A percentile compares a stretch with the other conserved stretches of the same genome.
Evolutionary conservation across 306 rosid genomes (phyloP).

Genomic region (Abrus pulchellus): DNA sequence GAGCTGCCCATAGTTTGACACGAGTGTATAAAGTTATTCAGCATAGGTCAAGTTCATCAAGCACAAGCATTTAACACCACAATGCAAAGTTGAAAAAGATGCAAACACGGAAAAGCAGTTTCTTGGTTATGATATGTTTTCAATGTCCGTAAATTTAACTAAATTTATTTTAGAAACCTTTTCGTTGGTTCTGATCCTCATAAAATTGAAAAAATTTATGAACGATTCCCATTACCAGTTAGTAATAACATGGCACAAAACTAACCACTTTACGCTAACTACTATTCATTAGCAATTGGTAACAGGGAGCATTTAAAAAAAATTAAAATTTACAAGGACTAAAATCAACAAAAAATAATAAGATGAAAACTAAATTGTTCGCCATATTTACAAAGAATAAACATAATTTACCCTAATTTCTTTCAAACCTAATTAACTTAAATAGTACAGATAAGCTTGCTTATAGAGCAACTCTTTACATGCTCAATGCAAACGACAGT

Average conservation of each 20-base stretch:
- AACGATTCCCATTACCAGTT: too few relatives aligned
- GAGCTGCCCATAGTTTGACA: slow-evolving; percentile 64
- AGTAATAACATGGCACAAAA: too few relatives aligned
- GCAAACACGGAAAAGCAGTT: neutral
- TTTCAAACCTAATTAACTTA: slow-evolving; percentile 22
- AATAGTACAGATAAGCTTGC: slow-evolving; percentile 6
- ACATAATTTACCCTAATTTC: neutral
- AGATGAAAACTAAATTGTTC: too few relatives aligned
- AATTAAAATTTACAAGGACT: too few relatives aligned
- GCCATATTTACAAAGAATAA: neutral
- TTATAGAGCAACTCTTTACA: slow-evolving; percentile 1
- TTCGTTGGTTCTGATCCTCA: too few relatives aligned
- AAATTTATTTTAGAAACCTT: too few relatives aligned
- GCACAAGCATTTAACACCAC: slow-evolving; percentile 22
- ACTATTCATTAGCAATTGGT: too few relatives aligned
- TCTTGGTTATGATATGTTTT: neutral
- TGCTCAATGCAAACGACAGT: neutral
- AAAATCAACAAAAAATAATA: too few relatives aligned
- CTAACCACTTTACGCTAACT: too few relatives aligned
- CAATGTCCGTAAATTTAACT: too few relatives aligned
- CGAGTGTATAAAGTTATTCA: slow-evolving; percentile 27
- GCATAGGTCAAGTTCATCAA: slow-evolving; percentile 7
- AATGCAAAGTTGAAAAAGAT: neutral
- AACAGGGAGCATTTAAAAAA: too few relatives aligned
- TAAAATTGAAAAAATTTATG: too few relatives aligned